Conservation (phyloP, 2,329 filamentous ascomycete genomes). For the Bipolaris victoriae region DNA sequence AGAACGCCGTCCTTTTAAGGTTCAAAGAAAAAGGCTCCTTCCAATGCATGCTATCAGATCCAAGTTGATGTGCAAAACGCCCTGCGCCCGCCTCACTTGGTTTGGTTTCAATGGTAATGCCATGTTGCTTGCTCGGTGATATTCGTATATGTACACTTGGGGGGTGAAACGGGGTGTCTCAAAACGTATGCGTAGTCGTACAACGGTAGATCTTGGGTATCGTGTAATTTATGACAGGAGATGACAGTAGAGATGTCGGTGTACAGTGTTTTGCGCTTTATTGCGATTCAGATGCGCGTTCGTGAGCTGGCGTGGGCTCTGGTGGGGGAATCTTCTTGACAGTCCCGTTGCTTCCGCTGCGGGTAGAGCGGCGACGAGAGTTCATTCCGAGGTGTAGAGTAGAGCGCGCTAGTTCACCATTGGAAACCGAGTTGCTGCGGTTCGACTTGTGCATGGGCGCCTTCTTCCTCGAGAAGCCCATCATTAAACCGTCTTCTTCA, state of each 20-base stretch:
- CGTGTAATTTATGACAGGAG: conserved; percentile 18
- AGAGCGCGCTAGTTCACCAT: conserved; percentile 45
- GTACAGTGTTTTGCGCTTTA: conserved; percentile 14
- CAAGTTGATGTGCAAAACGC: conserved; percentile 17
- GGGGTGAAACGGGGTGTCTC: conserved; percentile 14
- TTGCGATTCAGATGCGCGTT: conserved; percentile 10
- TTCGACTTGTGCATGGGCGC: conserved; percentile 30
- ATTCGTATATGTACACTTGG: conserved; percentile 24
- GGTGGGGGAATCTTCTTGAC: conserved; percentile 55
- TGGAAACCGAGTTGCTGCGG: conserved; percentile 48
- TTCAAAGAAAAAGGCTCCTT: conserved; percentile 6
- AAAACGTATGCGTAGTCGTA: conserved; percentile 27
- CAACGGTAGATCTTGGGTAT: conserved; percentile 23
- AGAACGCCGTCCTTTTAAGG: conserved; percentile 18
- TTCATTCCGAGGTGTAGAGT: conserved; percentile 33
- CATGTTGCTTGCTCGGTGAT: conserved; percentile 11
- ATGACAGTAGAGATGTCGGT: conserved; percentile 21
- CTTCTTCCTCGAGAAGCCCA: conserved; percentile 49
- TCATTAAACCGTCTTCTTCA: conserved; percentile 50
- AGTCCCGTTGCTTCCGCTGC: conserved; percentile 58
- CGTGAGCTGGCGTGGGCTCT: conserved; percentile 21
- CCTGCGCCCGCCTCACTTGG: conserved; percentile 13
- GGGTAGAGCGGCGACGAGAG: conserved; percentile 49
- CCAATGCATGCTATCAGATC: conserved; percentile 19
- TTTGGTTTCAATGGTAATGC: conserved; percentile 7